Evolutionary conservation across 768 basidiomycete genomes (phyloP), one percentile per base, ranked within the genome.

Genomic region (Boletus subparvulus): DNA sequence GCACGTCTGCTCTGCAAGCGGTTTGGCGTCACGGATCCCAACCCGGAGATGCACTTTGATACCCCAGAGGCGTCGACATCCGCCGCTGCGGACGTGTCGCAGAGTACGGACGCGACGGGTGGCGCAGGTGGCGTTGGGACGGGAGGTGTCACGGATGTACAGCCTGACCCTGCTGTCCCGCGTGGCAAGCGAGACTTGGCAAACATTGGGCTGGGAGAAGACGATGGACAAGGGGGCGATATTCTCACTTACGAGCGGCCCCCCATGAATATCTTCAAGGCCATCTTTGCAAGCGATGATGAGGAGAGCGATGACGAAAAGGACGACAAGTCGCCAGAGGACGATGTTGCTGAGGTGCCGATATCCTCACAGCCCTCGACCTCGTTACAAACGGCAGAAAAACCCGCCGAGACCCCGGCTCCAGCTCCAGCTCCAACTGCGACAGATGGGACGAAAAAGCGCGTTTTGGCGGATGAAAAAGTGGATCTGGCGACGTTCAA

Each of bases 231-330:
- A 68, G 95, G 94, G 0, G 74, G 81, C 37, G 94, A 95, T 65
- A 94, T 86, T 7, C 77, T 98, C 60, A 94, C 90, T 0, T 95
- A 98, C 70, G 79, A 90, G 63, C 82, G 90, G 39, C 96, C 97
- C 3, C 77, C 86, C 7, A 91, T 94, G 81, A 90, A 94, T 66
- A 85, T 98, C 43, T 99, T 98, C 80, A 97, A 96, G 69, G 94
- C 96, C 4, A 98, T 99, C 58, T 99, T 99, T 69, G 95, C 94
- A 12, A 94, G 91, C 72, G 92, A 93, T 58, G 92, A 93, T 44
- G 94, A 96, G 65, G 90, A 92, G 36, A 87, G 85, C 17, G 90
- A 86, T 10, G 86, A 86, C 3, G 92, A 93, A 4, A 66, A 21
- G 66, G 72, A 49, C 61, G 71, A 69, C 64, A 70, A 69, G 30